Conservation (phyloP, 2,329 filamentous ascomycete genomes). For the Xylaria sp. region DNA sequence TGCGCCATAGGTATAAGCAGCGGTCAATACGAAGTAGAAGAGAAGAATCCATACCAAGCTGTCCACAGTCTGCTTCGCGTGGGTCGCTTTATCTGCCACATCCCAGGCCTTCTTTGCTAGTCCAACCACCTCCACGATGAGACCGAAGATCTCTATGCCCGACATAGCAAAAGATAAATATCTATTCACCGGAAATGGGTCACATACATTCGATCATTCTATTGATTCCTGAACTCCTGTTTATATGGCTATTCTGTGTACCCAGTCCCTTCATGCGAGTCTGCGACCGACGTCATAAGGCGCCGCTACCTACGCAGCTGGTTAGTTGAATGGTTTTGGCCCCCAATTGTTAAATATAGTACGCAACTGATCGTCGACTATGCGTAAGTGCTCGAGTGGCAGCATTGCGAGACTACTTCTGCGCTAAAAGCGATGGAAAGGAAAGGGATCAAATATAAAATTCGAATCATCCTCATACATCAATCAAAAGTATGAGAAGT, state of each 20-base stretch:
- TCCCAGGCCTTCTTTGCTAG: conserved; percentile 17
- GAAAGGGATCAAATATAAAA: too few relatives aligned
- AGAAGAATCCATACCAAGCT: not conserved
- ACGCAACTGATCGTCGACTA: not conserved
- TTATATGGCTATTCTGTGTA: not conserved
- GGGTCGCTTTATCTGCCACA: conserved; percentile 17
- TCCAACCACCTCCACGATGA: conserved; percentile 17
- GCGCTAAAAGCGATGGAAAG: too few relatives aligned
- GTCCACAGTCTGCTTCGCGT: conserved; percentile 8
- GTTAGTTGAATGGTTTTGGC: not conserved
- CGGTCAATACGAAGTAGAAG: not conserved
- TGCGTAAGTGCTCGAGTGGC: not conserved
- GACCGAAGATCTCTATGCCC: conserved; percentile 3
- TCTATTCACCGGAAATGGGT: not conserved
- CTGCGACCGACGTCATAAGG: not conserved
- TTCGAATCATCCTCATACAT: too few relatives aligned
- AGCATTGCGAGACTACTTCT: not conserved
- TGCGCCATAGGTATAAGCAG: not conserved
- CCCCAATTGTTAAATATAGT: not conserved
- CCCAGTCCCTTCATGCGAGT: not conserved
- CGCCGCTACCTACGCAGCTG: not conserved
- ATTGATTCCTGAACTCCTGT: not conserved
- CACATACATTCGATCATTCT: not conserved
- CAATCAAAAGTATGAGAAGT: too few relatives aligned
- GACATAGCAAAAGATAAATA: not conserved